Evolutionary conservation across 768 basidiomycete species (phyloP), one percentile per base, ranked within the genome.

Genomic region (Kwoniella bestiolae): DNA sequence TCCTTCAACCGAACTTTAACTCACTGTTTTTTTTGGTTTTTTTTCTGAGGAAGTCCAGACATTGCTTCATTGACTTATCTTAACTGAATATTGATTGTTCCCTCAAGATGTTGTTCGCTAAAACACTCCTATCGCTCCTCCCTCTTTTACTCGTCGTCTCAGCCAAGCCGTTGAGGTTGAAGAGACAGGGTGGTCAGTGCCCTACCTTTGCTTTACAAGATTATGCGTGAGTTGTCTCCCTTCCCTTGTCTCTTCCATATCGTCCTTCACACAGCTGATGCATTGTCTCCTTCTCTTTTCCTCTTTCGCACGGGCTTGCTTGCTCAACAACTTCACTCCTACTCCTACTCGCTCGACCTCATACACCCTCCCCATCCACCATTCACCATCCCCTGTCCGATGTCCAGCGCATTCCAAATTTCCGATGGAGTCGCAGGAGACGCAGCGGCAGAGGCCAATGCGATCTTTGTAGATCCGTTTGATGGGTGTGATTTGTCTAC

Each of bases 381-480:
- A n/a, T n/a, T n/a, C n/a, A n/a, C n/a, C 14, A 47, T 41, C 9
- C 38, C 18, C 38, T 8, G 18, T 41, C 38, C 14, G 6, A 7
- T 16, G 7, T 16, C 21, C 28, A 68, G 67, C n/a, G 63, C 51
- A 31, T 64, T 68, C 50, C 67, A 68, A 56, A 68, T 68, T 25
- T 64, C 62, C 18, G 63, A 68, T 38, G 67, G 67, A 18, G 52
- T 58, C 26, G 67, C 56, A 12, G 67, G 67, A 21, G 35, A 68
- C 25, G 67, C 67, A 5, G 47, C 51, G 26, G 56, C 67, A 12
- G 47, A 65, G 49, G 67, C 67, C n/a, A 68, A 68, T 50, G 62
- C 67, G 16, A 51, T 68, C 21, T 68, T 68, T 31, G 62, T 65
- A 21, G 57, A 64, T 31, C 62, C 62, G 3, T 68, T 68, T 34